Conservation (phyloP, 2,329 filamentous ascomycete species). For the Pseudogymnoascus sp. region DNA sequence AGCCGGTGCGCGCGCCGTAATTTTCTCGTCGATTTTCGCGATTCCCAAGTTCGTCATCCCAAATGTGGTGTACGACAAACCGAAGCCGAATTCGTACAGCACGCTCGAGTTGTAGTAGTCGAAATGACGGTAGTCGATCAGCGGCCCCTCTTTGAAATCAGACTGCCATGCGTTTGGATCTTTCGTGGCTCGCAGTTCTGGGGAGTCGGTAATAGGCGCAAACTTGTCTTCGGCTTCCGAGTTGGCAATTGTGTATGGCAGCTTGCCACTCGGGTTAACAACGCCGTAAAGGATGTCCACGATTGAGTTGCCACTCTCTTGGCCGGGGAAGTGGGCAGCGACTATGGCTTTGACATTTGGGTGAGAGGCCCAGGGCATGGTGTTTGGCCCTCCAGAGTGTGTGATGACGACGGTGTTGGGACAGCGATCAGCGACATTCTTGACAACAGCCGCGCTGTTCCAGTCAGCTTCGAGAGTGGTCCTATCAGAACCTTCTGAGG, state of each 20-base stretch:
- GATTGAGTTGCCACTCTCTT: slow-evolving; percentile 55
- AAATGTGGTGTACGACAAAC: slow-evolving; percentile 73
- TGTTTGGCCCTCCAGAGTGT: slow-evolving; percentile 61
- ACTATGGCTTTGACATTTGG: slow-evolving; percentile 56
- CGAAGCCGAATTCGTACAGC: slow-evolving; percentile 73
- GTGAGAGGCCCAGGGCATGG: slow-evolving; percentile 51
- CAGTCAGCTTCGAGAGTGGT: slow-evolving; percentile 19
- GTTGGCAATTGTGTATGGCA: slow-evolving; percentile 51
- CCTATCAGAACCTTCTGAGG: slow-evolving; percentile 44
- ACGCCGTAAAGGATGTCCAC: slow-evolving; percentile 55
- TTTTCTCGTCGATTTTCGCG: slow-evolving; percentile 27
- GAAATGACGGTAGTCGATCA: slow-evolving; percentile 74
- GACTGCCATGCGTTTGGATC: slow-evolving; percentile 38
- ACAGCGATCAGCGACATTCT: slow-evolving; percentile 42
- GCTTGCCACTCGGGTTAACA: slow-evolving; percentile 43
- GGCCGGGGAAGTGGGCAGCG: slow-evolving; percentile 52
- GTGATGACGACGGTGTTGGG: slow-evolving; percentile 60
- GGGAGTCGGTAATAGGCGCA: slow-evolving; percentile 44
- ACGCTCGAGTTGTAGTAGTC: slow-evolving; percentile 54
- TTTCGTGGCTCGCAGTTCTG: slow-evolving; percentile 34
- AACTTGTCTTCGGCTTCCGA: slow-evolving; percentile 43
- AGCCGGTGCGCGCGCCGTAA: neutral
- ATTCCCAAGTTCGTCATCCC: slow-evolving; percentile 38
- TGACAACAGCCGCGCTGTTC: slow-evolving; percentile 19
- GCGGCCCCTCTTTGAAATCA: slow-evolving; percentile 67